These are phyloP conservation scores for Xylariaceae sp. DNA, from an alignment of 2,329 filamentous ascomycete genomes.

Conservation along the genomic window DNA sequence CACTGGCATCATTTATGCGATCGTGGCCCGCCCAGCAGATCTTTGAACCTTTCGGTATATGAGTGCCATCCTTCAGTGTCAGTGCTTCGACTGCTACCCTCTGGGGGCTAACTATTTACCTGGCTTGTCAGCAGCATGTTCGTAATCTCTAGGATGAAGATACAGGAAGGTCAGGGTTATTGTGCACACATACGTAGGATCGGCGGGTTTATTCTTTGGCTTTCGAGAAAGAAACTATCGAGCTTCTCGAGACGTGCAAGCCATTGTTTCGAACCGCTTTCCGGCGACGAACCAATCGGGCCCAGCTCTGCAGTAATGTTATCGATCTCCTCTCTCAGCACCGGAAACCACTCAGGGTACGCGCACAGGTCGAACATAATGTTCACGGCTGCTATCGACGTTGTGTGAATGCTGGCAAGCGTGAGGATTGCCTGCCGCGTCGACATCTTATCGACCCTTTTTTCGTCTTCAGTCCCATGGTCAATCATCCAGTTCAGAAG, in stretches of 20 bases:
- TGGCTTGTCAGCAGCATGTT: no score
- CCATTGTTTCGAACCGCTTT: constrained; percentile 12
- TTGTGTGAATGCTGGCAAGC: constrained; percentile 17
- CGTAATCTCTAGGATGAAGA: no score
- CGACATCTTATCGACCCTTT: background rate
- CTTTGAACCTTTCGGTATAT: constrained; percentile 19
- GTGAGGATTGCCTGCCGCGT: constrained; percentile 18
- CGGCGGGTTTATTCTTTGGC: constrained; percentile 19
- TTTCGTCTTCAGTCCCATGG: constrained; percentile 12
- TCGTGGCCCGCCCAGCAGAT: constrained; percentile 17
- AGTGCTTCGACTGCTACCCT: constrained; percentile 12
- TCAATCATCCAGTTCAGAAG: constrained; percentile 29
- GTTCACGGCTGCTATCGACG: constrained; percentile 10
- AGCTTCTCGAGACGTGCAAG: constrained; percentile 18
- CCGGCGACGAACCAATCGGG: background rate
- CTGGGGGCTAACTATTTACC: constrained; percentile 24
- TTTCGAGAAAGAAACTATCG: constrained; percentile 27
- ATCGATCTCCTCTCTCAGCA: constrained; percentile 24
- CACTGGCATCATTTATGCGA: constrained; percentile 19
- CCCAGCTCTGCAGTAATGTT: constrained; percentile 8
- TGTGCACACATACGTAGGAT: constrained; percentile 25
- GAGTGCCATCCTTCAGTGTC: constrained; percentile 31
- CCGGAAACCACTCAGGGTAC: constrained; percentile 23
- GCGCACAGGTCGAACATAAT: constrained; percentile 26
- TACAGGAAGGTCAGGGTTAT: no score